Evolutionary conservation across 2,329 filamentous ascomycete genomes (phyloP).

Genomic region (Phialophora verrucosa): DNA sequence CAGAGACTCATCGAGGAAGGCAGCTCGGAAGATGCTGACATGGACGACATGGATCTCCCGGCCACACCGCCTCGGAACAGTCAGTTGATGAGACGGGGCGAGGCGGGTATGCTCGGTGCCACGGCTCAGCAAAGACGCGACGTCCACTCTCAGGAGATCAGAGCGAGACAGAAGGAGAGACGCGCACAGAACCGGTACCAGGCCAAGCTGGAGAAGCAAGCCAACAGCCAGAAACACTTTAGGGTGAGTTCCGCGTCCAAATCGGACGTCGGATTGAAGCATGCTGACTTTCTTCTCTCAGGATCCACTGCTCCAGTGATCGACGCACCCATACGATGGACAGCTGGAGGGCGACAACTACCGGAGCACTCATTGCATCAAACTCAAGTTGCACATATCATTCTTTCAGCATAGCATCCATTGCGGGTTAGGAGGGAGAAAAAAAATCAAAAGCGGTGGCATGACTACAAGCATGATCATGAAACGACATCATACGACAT

Average conservation of each 20-base stretch:
- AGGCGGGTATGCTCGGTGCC: slow-evolving; percentile 80
- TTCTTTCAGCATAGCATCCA: slow-evolving; percentile 20
- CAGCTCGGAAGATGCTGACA: slow-evolving; percentile 60
- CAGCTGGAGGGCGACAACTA: neutral
- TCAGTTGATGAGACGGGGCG: slow-evolving; percentile 66
- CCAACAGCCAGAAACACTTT: slow-evolving; percentile 79
- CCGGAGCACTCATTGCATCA: slow-evolving; percentile 1
- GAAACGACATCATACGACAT: neutral
- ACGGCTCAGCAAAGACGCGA: slow-evolving; percentile 75
- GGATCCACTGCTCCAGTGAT: slow-evolving; percentile 39
- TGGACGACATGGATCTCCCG: slow-evolving; percentile 46
- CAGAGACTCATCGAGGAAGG: slow-evolving; percentile 43
- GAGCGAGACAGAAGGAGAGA: slow-evolving; percentile 69
- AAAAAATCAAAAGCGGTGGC: neutral
- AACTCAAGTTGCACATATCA: neutral
- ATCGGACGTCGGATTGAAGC: neutral
- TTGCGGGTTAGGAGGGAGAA: slow-evolving; percentile 7
- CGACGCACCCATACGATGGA: neutral
- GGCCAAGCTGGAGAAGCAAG: slow-evolving; percentile 72
- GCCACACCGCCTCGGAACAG: slow-evolving; percentile 35
- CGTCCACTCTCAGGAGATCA: slow-evolving; percentile 69
- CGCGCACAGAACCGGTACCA: slow-evolving; percentile 67
- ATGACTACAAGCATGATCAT: slow-evolving; percentile 2
- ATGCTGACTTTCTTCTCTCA: slow-evolving; percentile 27
- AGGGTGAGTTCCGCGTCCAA: slow-evolving; percentile 54